Evolutionary conservation across 2,329 filamentous ascomycete species (phyloP).

Genomic region (Pseudocercospora musae): DNA sequence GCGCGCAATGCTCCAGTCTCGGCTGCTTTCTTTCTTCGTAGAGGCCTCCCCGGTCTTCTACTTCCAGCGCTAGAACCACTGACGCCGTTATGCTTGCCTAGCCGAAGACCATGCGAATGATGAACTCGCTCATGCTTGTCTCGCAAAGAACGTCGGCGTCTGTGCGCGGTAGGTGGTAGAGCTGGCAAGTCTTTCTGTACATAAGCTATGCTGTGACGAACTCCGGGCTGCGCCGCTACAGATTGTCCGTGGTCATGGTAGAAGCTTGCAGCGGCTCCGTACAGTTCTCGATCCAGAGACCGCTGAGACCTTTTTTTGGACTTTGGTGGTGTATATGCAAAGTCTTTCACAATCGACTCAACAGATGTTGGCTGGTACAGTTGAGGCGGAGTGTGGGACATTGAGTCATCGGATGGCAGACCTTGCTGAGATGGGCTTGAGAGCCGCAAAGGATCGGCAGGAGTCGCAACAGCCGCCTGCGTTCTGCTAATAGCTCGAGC

Average conservation of each 20-base stretch:
- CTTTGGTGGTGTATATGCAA: constrained; percentile 27
- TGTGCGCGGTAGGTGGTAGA: not conserved
- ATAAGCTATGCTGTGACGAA: constrained; percentile 41
- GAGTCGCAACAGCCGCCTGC: constrained; percentile 17
- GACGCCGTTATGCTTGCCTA: not conserved
- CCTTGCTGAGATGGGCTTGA: constrained; percentile 9
- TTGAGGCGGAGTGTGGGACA: constrained; percentile 27
- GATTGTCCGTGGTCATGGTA: constrained; percentile 61
- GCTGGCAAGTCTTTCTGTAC: not conserved
- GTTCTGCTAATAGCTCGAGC: constrained; percentile 36
- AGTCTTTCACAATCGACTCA: constrained; percentile 35
- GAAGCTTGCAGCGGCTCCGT: constrained; percentile 58
- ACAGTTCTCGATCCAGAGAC: constrained; percentile 15
- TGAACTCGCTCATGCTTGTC: constrained; percentile 17
- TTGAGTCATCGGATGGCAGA: constrained; percentile 19
- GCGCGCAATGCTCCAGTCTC: not conserved
- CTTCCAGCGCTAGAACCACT: not conserved
- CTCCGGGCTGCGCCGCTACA: constrained; percentile 56
- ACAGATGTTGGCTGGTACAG: constrained; percentile 30
- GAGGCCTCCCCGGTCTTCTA: not conserved
- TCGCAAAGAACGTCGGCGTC: not conserved
- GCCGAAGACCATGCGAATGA: constrained; percentile 11
- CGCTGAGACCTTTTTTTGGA: constrained; percentile 1
- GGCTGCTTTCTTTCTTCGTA: constrained; percentile 4
- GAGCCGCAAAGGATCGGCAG: constrained; percentile 7